Conservation (phyloP, 495 filamentous ascomycete genomes). For the Pyronema domesticum region DNA sequence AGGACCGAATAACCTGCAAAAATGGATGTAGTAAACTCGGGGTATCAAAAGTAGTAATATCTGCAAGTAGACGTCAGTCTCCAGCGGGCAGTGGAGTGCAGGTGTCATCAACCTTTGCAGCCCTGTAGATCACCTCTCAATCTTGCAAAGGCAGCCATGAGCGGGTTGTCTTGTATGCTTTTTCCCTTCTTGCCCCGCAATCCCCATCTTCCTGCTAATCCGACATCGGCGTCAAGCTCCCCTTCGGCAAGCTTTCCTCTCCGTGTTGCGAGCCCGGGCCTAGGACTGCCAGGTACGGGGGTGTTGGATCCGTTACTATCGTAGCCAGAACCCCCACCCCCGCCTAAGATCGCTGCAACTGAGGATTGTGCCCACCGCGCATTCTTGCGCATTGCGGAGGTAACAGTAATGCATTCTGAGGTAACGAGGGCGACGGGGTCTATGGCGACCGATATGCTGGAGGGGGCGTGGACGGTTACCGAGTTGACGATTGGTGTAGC, state of each 20-base stretch:
- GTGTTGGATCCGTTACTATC: slow-evolving; percentile 25
- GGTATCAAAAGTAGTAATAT: slow-evolving; percentile 78
- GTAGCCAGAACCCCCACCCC: slow-evolving; percentile 37
- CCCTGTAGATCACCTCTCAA: slow-evolving; percentile 73
- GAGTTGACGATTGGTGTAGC: neutral
- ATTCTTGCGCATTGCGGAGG: slow-evolving; percentile 95
- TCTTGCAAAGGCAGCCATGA: slow-evolving; percentile 87
- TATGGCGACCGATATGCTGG: slow-evolving; percentile 53
- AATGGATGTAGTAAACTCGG: slow-evolving; percentile 85
- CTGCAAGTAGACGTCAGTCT: slow-evolving; percentile 26
- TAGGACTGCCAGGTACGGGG: slow-evolving; percentile 19
- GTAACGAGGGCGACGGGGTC: slow-evolving; percentile 90
- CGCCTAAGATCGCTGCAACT: slow-evolving; percentile 86
- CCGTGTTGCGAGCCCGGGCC: slow-evolving; percentile 23
- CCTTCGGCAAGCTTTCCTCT: slow-evolving; percentile 26
- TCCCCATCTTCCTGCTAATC: slow-evolving; percentile 53
- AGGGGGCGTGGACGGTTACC: neutral
- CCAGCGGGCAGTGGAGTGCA: neutral
- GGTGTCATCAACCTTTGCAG: slow-evolving; percentile 46
- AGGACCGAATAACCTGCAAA: slow-evolving; percentile 90
- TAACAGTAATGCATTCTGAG: slow-evolving; percentile 97
- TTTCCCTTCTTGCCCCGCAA: slow-evolving; percentile 90
- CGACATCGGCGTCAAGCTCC: slow-evolving; percentile 26
- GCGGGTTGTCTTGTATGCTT: slow-evolving; percentile 89
- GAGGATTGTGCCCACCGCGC: slow-evolving; percentile 91